Base-by-base conservation (phyloP, 78 protist genomes). In the Protostelium mycophagum region DNA sequence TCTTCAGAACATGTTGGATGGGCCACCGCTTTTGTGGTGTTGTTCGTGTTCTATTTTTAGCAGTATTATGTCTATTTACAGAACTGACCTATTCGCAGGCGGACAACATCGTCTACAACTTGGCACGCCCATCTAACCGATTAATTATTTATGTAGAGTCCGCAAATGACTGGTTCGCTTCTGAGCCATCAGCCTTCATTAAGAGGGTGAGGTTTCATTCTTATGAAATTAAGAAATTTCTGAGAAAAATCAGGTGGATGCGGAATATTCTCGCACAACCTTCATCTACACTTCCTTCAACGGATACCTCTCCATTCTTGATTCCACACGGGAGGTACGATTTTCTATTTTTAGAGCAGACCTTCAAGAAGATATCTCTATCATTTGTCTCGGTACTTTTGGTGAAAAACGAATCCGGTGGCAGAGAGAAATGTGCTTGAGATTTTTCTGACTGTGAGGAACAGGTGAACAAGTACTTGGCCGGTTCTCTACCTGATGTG, bases 271-370 rank as follows among this genome's bases (percentile, higher is more conserved):
- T 0, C 37, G 96, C 38, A 84, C 94, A 0, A 89, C 92, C 10
- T 91, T 94, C 89, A 88, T 91, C 36, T 94, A 89, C 89, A 91
- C 96, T 31, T 83, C 86, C 51, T 88, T 94, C 91, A 83, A 83
- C 83, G 91, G 88, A 83, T 63, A 86, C 36, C 91, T 94, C 63
- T 92, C 88, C 51, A 91, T 85, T 36, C 90, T 92, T 29, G 88
- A 63, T 34, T 85, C 83, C n/a, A 92, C 94, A 9, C 91, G 94
- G 38, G 88, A 63, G 37, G 89, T 92, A 0, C 5, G 5, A 51
- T 51, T n/a, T n/a, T n/a, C n/a, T n/a, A n/a, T n/a, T n/a, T n/a
- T n/a, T n/a, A n/a, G n/a, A n/a, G n/a, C n/a, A n/a, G n/a, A n/a
- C n/a, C n/a, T n/a, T n/a, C n/a, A n/a, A n/a, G n/a, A n/a, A n/a